A percentile compares a stretch with the other conserved stretches of the same genome.
These are phyloP conservation scores for Aspergillus pseudotamarii DNA, from an alignment of 2,329 filamentous ascomycete species.

Conservation along the genomic window DNA sequence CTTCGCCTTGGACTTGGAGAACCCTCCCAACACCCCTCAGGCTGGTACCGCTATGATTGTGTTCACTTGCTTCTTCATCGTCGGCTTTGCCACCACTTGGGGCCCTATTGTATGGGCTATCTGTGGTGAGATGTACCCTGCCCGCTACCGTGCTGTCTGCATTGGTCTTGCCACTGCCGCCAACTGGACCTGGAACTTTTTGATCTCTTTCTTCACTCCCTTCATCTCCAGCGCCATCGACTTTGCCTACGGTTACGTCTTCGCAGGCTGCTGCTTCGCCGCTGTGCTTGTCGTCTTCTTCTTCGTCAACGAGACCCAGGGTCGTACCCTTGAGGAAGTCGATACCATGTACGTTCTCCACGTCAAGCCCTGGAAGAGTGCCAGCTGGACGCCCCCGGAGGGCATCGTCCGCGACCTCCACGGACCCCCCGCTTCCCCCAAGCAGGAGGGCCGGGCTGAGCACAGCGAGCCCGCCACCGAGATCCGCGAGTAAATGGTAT, in stretches of 20 bases:
- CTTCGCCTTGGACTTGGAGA: constrained; percentile 40
- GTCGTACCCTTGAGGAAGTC: constrained; percentile 75
- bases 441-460: constrained; percentile 18
- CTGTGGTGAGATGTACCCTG: constrained; percentile 49
- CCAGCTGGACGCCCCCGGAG: constrained; percentile 49
- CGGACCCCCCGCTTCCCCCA: constrained; percentile 14
- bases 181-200: constrained; percentile 79
- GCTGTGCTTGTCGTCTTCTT: constrained; percentile 72
- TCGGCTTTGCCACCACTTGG: constrained; percentile 72
- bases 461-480: constrained; percentile 22
- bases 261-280: constrained; percentile 70
- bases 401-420: constrained; percentile 34
- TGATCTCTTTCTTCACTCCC: constrained; percentile 77
- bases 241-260: constrained; percentile 77
- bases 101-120: constrained; percentile 60
- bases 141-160: constrained; percentile 66
- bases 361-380: constrained; percentile 66
- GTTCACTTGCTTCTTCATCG: constrained; percentile 73
- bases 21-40: constrained; percentile 48
- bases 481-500: constrained; percentile 22
- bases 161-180: constrained; percentile 77
- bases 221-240: constrained; percentile 75
- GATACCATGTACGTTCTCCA: constrained; percentile 74
- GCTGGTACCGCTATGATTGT: constrained; percentile 71
- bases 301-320: constrained; percentile 75